phyloP scores from a whole-genome alignment of 805 yeast genomes.

The Saccharomycopsis oosterbeekiorum region DNA sequence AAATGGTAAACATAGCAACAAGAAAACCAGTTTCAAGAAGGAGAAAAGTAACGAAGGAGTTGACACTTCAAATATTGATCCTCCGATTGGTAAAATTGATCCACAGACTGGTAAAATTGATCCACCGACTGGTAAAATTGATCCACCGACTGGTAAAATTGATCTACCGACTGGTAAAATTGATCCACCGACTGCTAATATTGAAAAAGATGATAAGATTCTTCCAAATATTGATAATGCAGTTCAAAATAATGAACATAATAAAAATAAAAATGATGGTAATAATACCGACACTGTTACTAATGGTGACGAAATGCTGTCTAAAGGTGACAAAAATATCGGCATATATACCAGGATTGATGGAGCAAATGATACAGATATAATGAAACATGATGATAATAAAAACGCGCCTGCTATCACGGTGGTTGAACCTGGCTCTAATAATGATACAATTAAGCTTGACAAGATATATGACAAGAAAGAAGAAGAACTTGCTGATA shows the following conservation, averaged over 20 bases:
- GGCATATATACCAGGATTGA: no score
- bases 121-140: not conserved
- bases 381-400: no score
- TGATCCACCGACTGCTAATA: not conserved
- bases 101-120: no score
- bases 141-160: not conserved
- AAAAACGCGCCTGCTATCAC: no score
- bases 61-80: not conserved
- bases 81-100: not conserved
- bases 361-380: no score
- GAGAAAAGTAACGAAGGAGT: not conserved
- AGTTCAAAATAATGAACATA: not conserved
- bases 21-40: not conserved
- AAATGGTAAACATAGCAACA: not conserved
- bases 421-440: no score
- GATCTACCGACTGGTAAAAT: no score
- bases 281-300: not conserved
- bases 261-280: not conserved
- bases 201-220: no score
- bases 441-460: no score
- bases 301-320: not conserved
- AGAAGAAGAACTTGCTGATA: not conserved
- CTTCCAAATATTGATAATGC: no score
- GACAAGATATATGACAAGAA: conserved; percentile 33
- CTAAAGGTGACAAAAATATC: no score